phyloP scores from a whole-genome alignment of 2,329 filamentous ascomycete genomes.

The Aspergillus floridensis region DNA sequence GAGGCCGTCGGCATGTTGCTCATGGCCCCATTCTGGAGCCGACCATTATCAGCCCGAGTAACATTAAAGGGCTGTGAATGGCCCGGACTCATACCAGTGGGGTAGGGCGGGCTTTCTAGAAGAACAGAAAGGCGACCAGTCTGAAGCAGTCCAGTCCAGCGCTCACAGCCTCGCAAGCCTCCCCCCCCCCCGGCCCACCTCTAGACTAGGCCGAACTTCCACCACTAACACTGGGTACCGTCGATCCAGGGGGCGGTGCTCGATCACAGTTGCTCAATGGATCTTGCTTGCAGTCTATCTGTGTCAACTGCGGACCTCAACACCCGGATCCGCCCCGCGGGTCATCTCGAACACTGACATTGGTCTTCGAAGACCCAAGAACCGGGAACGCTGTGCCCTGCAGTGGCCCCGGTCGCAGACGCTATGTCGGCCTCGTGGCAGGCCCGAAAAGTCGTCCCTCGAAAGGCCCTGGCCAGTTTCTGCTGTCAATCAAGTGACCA shows the following conservation, averaged over 20 bases:
- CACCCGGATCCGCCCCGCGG: neutral
- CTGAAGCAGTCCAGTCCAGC: neutral
- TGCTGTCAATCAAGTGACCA: neutral
- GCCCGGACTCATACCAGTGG: slow-evolving; percentile 8
- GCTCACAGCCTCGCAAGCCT: neutral
- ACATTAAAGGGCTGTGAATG: slow-evolving; percentile 13
- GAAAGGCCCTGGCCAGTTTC: neutral
- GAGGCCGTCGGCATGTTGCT: neutral
- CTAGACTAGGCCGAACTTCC: neutral
- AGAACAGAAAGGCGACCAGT: neutral
- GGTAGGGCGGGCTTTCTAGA: slow-evolving; percentile 14
- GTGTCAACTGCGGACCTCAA: neutral
- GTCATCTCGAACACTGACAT: neutral
- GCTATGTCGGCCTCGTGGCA: neutral
- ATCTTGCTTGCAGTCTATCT: neutral
- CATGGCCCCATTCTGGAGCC: slow-evolving; percentile 5
- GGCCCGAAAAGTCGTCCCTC: neutral
- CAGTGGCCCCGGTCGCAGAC: neutral
- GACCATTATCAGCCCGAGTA: slow-evolving; percentile 3
- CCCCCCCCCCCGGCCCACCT: neutral
- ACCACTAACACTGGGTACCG: neutral
- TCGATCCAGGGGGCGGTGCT: slow-evolving; percentile 6
- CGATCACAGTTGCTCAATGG: neutral
- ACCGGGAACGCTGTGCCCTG: neutral
- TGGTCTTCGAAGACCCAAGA: neutral